These are phyloP conservation scores for Cladosporium sp. DNA, from an alignment of 2,329 filamentous ascomycete species.

Conservation along the genomic window DNA sequence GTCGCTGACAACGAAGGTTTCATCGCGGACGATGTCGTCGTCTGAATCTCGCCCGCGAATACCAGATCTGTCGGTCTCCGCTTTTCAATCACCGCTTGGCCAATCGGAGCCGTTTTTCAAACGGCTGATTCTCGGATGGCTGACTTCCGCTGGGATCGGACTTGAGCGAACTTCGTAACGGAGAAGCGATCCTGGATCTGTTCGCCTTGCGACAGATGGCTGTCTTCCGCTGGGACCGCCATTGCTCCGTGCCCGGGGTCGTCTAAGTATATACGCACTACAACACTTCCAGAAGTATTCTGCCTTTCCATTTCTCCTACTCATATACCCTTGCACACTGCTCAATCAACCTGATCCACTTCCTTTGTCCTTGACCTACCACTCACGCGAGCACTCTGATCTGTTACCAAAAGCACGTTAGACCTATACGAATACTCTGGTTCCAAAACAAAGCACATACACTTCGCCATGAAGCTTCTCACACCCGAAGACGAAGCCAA, in stretches of 20 bases:
- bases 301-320: background rate
- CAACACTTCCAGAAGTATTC: background rate
- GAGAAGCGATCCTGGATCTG: no score
- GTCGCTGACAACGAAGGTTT: no score
- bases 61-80: background rate
- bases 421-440: background rate
- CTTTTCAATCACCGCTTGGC: background rate
- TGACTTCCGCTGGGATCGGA: background rate
- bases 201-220: no score
- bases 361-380: background rate
- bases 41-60: background rate
- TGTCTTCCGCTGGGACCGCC: no score
- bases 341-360: background rate
- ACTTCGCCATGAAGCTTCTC: slow-evolving; percentile 77
- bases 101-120: background rate
- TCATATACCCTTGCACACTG: background rate
- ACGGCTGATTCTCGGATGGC: background rate
- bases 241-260: no score
- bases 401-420: background rate
- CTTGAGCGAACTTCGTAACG: background rate
- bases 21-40: background rate
- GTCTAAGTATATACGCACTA: no score
- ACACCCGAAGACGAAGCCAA: slow-evolving; percentile 85
- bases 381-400: background rate
- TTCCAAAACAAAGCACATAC: background rate